Evolutionary conservation across 768 basidiomycete species (phyloP).

Genomic region (Boletellus ananas): DNA sequence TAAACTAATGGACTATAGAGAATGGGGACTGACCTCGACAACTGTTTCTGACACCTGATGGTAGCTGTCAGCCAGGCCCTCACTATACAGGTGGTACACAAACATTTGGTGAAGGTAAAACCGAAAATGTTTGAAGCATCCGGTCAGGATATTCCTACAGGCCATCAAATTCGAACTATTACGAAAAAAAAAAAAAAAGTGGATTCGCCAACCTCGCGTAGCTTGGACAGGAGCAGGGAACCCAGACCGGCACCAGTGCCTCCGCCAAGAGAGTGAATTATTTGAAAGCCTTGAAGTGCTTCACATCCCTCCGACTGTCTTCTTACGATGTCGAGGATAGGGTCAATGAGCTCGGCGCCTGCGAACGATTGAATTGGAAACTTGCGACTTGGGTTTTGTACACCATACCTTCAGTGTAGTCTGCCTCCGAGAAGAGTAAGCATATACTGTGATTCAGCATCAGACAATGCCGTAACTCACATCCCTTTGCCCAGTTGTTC

Average conservation of each 20-base stretch:
- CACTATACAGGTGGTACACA: conserved; percentile 7
- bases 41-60: conserved; percentile 44
- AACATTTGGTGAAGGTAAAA: conserved; percentile 56
- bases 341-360: conserved; percentile 90
- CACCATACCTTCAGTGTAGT: conserved; percentile 79
- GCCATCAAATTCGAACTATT: conserved; percentile 1
- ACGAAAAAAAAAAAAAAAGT: neutral
- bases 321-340: conserved; percentile 78
- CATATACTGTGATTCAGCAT: conserved; percentile 5
- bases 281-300: conserved; percentile 85
- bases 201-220: conserved; percentile 59
- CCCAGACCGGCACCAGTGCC: conserved; percentile 89
- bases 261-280: conserved; percentile 87
- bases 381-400: neutral
- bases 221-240: conserved; percentile 72
- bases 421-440: conserved; percentile 37
- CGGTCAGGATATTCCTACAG: conserved; percentile 54
- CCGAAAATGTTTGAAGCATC: conserved; percentile 51
- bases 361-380: neutral
- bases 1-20: neutral
- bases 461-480: conserved; percentile 42
- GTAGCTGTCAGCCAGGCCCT: conserved; percentile 9
- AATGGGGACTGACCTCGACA: conserved; percentile 42
- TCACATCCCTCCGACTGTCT: conserved; percentile 81
- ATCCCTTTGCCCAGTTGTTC: conserved; percentile 96